Evolutionary conservation across 2,329 filamentous ascomycete genomes (phyloP).

Genomic region (Microcyclosporella mali): DNA sequence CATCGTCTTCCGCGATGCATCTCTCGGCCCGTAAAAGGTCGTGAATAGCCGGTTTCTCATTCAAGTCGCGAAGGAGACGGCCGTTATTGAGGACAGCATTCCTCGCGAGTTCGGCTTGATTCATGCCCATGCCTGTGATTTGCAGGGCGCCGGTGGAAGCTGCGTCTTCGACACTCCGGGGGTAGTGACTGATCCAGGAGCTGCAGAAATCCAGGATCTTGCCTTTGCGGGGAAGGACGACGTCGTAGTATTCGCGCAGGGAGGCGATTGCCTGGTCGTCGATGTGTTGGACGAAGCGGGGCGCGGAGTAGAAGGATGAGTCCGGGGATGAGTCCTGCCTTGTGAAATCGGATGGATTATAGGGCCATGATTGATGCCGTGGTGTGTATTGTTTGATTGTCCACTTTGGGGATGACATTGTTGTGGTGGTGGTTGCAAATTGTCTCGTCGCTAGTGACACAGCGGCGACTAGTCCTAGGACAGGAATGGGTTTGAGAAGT

Average conservation of each 20-base stretch:
- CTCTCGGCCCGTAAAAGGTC: conserved; percentile 14
- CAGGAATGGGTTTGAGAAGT: conserved; percentile 10
- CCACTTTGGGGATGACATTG: conserved; percentile 14
- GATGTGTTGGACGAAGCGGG: conserved; percentile 50
- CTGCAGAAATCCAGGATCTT: conserved; percentile 47
- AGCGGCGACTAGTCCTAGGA: conserved; percentile 13
- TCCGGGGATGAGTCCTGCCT: conserved; percentile 35
- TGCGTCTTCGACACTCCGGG: conserved; percentile 28
- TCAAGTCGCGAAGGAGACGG: conserved; percentile 41
- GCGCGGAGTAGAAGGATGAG: conserved; percentile 35
- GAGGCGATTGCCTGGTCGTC: conserved; percentile 45
- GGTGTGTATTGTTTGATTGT: conserved; percentile 24
- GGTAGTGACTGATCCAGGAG: conserved; percentile 47
- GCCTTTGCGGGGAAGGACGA: conserved; percentile 37
- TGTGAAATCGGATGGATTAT: conserved; percentile 35
- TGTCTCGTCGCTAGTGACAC: conserved; percentile 2
- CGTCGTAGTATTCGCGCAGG: conserved; percentile 43
- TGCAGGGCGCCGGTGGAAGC: conserved; percentile 31
- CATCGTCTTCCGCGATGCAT: conserved; percentile 3
- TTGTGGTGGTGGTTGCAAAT: conserved; percentile 2
- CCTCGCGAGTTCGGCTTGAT: conserved; percentile 38
- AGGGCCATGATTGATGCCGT: conserved; percentile 31
- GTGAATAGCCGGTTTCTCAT: conserved; percentile 32
- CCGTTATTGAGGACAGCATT: conserved; percentile 36
- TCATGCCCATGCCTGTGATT: conserved; percentile 47